Percentiles rank a stretch among this genome's conserved stretches.
phyloP scores from a whole-genome alignment of 2,329 filamentous ascomycete species.

The Apiospora kogelbergensis region DNA sequence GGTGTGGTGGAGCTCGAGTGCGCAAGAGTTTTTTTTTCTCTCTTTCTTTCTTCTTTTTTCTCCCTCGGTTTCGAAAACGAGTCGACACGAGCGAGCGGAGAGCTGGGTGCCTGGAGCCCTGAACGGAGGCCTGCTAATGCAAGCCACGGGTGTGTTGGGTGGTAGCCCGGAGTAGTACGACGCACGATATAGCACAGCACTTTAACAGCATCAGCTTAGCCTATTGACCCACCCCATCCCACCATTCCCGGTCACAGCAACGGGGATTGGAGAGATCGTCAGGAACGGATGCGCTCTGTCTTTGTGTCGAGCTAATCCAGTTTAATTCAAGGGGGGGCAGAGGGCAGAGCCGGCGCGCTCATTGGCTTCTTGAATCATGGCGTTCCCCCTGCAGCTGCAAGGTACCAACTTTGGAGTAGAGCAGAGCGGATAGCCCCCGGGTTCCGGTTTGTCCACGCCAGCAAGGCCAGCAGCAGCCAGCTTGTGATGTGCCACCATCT shows the following conservation, averaged over 20 bases:
- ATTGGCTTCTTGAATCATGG: slow-evolving; percentile 3
- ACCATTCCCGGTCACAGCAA: neutral
- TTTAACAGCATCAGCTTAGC: neutral
- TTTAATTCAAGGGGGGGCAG: neutral
- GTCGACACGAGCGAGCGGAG: neutral
- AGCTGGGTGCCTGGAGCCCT: neutral
- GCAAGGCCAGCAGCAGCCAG: neutral
- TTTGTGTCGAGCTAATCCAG: slow-evolving; percentile 8
- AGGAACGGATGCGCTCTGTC: slow-evolving; percentile 10
- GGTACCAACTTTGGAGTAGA: slow-evolving; percentile 4
- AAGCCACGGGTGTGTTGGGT: slow-evolving; percentile 5
- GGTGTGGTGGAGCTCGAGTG: neutral
- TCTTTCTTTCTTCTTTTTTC: too few species aligned
- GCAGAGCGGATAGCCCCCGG: slow-evolving; percentile 1
- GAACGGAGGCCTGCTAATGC: neutral
- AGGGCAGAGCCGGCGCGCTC: neutral
- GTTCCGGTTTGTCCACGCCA: slow-evolving; percentile 7
- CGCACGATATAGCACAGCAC: slow-evolving; percentile 2
- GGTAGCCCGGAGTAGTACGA: slow-evolving; percentile 5
- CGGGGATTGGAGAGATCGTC: slow-evolving; percentile 8
- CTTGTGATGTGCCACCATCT: slow-evolving; percentile 5
- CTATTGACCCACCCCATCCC: neutral
- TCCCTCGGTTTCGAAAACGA: neutral
- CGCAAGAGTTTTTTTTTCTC: neutral
- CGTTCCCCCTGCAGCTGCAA: slow-evolving; percentile 10